phyloP scores from a whole-genome alignment of 106 monocot species.

The Narthecium ossifragum region DNA sequence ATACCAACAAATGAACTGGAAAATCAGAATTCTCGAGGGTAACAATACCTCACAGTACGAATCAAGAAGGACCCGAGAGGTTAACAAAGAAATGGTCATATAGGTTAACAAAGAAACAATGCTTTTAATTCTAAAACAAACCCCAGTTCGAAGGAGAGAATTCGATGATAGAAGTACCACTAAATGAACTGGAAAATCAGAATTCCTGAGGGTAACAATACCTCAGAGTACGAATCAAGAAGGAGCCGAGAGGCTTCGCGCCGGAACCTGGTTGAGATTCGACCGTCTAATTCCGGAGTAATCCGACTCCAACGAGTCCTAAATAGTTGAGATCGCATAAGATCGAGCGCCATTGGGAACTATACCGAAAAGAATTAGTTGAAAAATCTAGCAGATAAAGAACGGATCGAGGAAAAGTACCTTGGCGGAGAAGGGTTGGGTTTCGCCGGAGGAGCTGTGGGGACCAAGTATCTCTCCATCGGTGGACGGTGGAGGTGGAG shows the following conservation, averaged over 20 bases:
- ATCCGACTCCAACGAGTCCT: slow-evolving; percentile 38
- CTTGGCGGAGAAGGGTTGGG: slow-evolving; percentile 4
- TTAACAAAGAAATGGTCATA: neutral
- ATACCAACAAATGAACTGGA: neutral
- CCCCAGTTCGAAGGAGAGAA: neutral
- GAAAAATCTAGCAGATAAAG: neutral
- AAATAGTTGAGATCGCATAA: neutral
- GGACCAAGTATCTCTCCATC: slow-evolving; percentile 48
- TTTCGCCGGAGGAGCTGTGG: slow-evolving; percentile 7
- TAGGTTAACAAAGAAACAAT: neutral
- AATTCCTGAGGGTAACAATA: neutral
- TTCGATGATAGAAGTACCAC: neutral
- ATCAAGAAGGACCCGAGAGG: neutral
- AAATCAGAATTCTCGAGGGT: neutral
- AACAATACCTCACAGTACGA: neutral
- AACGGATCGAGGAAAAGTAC: neutral
- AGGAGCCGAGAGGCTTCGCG: slow-evolving; percentile 47
- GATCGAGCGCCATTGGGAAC: neutral
- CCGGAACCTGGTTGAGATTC: slow-evolving; percentile 25
- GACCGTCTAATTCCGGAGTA: slow-evolving; percentile 39
- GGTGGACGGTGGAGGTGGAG: neutral
- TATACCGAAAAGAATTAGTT: neutral
- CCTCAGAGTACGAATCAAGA: slow-evolving; percentile 56
- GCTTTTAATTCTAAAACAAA: neutral
- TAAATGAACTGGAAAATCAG: neutral